Percentiles rank a stretch among this genome's conserved stretches.
Conservation (phyloP, 176 grass and related monocot genomes). For the Avena insularis region DNA sequence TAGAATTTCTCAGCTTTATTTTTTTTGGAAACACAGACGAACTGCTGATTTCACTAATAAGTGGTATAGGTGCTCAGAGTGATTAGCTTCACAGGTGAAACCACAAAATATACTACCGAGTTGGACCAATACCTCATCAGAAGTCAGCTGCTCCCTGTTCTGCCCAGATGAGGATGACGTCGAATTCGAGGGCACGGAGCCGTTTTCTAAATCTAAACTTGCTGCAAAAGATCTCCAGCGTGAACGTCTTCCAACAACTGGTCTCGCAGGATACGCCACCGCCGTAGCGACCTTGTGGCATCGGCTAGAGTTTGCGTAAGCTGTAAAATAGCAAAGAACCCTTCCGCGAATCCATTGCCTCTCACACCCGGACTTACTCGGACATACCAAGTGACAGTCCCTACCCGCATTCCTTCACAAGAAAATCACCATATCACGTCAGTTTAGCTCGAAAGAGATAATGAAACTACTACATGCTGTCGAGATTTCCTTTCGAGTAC, state of each 20-base stretch:
- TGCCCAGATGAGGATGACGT: conserved; percentile 42
- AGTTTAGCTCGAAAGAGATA: neutral
- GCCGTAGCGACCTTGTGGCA: conserved; percentile 17
- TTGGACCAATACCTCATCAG: conserved; percentile 61
- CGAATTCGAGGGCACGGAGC: conserved; percentile 25
- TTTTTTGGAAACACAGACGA: neutral
- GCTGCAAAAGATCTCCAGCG: conserved; percentile 53
- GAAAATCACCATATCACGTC: neutral
- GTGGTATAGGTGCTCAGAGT: neutral
- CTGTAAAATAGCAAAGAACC: conserved; percentile 22
- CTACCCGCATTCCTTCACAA: conserved; percentile 29
- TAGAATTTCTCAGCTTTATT: neutral
- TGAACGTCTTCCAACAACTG: conserved; percentile 38
- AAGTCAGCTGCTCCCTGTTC: conserved; percentile 39
- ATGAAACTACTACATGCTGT: neutral
- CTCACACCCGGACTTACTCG: conserved; percentile 10
- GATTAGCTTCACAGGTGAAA: conserved; percentile 22
- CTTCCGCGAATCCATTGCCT: conserved; percentile 38
- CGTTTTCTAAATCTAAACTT: conserved; percentile 68
- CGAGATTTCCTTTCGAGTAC: neutral
- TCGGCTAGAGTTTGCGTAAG: conserved; percentile 39
- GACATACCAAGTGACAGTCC: conserved; percentile 19
- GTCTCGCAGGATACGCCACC: conserved; percentile 33
- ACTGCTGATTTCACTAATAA: neutral
- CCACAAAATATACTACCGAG: neutral